These are phyloP conservation scores for Entomortierella chlamydospora DNA, from an alignment of 192 early-diverging fungal genomes.

Conservation along the genomic window DNA sequence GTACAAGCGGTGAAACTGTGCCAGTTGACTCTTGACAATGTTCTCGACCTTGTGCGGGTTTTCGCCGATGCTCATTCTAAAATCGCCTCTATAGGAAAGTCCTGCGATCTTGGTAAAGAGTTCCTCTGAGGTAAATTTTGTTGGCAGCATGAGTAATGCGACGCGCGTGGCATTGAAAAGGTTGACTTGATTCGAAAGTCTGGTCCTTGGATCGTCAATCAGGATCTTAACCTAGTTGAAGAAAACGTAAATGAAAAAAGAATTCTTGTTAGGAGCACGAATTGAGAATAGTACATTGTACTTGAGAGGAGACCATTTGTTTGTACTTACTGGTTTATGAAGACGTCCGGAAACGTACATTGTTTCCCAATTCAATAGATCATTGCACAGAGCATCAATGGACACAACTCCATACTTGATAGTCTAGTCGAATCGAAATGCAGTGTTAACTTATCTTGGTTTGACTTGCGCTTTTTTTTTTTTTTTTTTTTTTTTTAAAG, in stretches of 20 bases:
- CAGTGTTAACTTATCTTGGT: background rate
- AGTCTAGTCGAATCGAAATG: constrained; percentile 51
- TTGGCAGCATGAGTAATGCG: constrained; percentile 86
- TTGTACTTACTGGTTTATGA: constrained; percentile 89
- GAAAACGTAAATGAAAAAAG: background rate
- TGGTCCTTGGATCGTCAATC: constrained; percentile 78
- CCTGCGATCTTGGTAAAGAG: constrained; percentile 85
- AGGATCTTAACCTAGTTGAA: constrained; percentile 75
- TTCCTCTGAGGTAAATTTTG: constrained; percentile 82
- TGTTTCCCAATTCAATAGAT: constrained; percentile 94
- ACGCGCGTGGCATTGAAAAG: constrained; percentile 85
- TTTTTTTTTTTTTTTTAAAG: too few relatives aligned
- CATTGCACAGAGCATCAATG: constrained; percentile 86
- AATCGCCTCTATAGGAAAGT: constrained; percentile 93
- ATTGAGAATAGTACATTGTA: background rate
- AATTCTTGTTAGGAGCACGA: background rate
- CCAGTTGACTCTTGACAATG: constrained; percentile 86
- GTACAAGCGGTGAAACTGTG: constrained; percentile 69
- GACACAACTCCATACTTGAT: constrained; percentile 99
- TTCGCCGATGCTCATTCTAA: constrained; percentile 92
- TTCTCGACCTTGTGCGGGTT: constrained; percentile 97
- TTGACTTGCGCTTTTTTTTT: too few relatives aligned
- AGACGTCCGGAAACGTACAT: constrained; percentile 96
- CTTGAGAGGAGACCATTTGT: background rate
- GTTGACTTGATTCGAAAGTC: constrained; percentile 86